A percentile compares a stretch with the other conserved stretches of the same genome.
phyloP scores from a whole-genome alignment of 2,329 filamentous ascomycete genomes.

The Pseudocercospora macadamiae region DNA sequence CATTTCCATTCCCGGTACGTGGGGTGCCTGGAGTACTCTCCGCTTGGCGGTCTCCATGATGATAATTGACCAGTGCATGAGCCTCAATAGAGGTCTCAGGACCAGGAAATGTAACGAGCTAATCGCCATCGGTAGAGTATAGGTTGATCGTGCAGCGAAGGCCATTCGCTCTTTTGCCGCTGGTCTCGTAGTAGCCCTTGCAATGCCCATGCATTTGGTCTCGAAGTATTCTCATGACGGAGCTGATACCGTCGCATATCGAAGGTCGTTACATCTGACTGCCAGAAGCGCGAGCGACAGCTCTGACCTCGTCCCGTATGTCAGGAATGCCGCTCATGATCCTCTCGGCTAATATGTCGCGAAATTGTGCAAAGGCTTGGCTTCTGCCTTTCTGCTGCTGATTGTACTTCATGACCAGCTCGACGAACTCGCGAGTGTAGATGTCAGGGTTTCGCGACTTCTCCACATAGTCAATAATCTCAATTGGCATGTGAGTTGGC shows the following conservation, averaged over 20 bases:
- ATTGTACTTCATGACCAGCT: slow-evolving; percentile 64
- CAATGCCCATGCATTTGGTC: background rate
- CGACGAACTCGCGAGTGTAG: slow-evolving; percentile 67
- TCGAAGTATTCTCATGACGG: background rate
- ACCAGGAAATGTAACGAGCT: background rate
- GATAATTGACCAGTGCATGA: background rate
- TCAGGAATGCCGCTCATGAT: slow-evolving; percentile 63
- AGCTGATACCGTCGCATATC: background rate
- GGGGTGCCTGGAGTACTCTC: background rate
- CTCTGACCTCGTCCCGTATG: slow-evolving; percentile 54
- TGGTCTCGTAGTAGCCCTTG: too few relatives aligned
- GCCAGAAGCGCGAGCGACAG: slow-evolving; percentile 52
- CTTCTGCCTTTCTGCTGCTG: slow-evolving; percentile 64
- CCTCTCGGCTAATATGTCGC: slow-evolving; percentile 61
- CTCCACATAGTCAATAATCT: slow-evolving; percentile 68
- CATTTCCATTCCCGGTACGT: background rate
- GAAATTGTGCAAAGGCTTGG: slow-evolving; percentile 61
- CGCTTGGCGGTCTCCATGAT: background rate
- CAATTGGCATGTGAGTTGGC: slow-evolving; percentile 59
- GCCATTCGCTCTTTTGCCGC: too few relatives aligned
- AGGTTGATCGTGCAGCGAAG: too few relatives aligned
- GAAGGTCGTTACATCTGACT: slow-evolving; percentile 28
- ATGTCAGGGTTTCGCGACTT: slow-evolving; percentile 67
- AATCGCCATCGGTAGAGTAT: too few relatives aligned
- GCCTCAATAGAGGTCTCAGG: background rate